Base-by-base conservation (phyloP, 371 early-diverging fungal genomes). In the Furculomyces boomerangus region DNA sequence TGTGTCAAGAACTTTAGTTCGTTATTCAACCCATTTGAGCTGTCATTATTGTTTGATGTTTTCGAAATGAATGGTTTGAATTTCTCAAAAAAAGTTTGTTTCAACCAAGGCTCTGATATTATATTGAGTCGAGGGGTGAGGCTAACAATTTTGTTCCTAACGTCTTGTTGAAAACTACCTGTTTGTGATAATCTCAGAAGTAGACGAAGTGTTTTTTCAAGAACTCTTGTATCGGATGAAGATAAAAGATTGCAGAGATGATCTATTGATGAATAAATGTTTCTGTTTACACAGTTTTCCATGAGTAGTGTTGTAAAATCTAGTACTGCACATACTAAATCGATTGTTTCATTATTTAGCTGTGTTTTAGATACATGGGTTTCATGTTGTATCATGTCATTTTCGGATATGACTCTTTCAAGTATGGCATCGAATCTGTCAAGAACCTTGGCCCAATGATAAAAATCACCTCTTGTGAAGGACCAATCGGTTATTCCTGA, bases 211-310 rank as follows among this genome's bases (percentile, higher is more conserved):
- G 62, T 62, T 29, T 37, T 39, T 58, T 71, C 71, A 10, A 71
- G 56, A 20, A 71, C 62, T 25, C 58, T 59, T 16, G 57, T 58
- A 35, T 71, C 60, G 54, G 58, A 64, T 27, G 70, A 59, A 46
- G 64, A 61, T 20, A 70, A 59, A 45, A 70, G 50, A 26, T 90
- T 66, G 31, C 74, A 73, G 55, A 74, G 74, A 46, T 49, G 10
- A 65, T 94, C 95, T 44, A 83, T 86, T 8, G 93, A 93, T 46
- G 79, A 83, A 63, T 92, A 97, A 27, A 95, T 73, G 58, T 84
- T 88, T 54, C 96, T 75, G 63, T 92, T 96, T 30, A 93, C 88
- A 63, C 93, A 91, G 61, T 86, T 88, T 61, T 97, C 96, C 70
- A 91, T 83, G 47, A 97, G 66, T 13, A 77, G 67, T 28, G 79